Percentiles rank a stretch among this genome's conserved stretches.
These are phyloP conservation scores for Nemania sp. DNA, from an alignment of 2,329 filamentous ascomycete genomes.

Conservation along the genomic window DNA sequence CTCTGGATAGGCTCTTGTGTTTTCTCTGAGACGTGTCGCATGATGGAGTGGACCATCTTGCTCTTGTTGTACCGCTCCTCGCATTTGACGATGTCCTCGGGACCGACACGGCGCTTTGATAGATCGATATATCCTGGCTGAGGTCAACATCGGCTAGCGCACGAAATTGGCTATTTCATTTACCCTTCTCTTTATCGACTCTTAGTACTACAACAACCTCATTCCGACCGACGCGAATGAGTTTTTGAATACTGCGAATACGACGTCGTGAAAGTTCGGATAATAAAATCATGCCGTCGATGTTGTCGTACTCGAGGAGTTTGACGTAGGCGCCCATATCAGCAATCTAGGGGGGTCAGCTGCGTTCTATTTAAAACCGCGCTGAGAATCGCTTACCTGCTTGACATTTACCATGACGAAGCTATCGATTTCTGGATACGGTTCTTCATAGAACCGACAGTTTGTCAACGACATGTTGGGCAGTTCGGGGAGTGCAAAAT, in stretches of 20 bases:
- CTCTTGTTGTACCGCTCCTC: slow-evolving; percentile 99
- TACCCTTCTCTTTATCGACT: slow-evolving; percentile 98
- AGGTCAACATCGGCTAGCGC: slow-evolving; percentile 29
- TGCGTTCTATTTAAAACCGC: background rate
- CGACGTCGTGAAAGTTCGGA: slow-evolving; percentile 96
- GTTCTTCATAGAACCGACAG: slow-evolving; percentile 97
- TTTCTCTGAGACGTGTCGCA: slow-evolving; percentile 98
- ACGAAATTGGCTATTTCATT: slow-evolving; percentile 30
- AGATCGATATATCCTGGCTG: slow-evolving; percentile 89
- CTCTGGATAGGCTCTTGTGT: slow-evolving; percentile 91
- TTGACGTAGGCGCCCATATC: slow-evolving; percentile 99
- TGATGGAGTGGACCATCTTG: slow-evolving; percentile 98
- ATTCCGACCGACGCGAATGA: slow-evolving; percentile 96
- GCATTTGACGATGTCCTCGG: slow-evolving; percentile 97
- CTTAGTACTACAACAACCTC: slow-evolving; percentile 98
- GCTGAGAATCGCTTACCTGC: slow-evolving; percentile 62
- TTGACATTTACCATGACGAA: slow-evolving; percentile 99
- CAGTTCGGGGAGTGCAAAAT: slow-evolving; percentile 39
- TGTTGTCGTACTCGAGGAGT: slow-evolving; percentile 99
- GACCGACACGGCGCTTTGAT: slow-evolving; percentile 95
- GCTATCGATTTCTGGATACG: slow-evolving; percentile 97
- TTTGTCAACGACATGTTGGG: slow-evolving; percentile 91
- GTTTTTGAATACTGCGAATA: slow-evolving; percentile 98
- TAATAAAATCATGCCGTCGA: slow-evolving; percentile 99
- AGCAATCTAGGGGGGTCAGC: slow-evolving; percentile 68